Evolutionary conservation across 1,284 basidiomycete genomes (phyloP).

Genomic region (Sporisorium graminicola): DNA sequence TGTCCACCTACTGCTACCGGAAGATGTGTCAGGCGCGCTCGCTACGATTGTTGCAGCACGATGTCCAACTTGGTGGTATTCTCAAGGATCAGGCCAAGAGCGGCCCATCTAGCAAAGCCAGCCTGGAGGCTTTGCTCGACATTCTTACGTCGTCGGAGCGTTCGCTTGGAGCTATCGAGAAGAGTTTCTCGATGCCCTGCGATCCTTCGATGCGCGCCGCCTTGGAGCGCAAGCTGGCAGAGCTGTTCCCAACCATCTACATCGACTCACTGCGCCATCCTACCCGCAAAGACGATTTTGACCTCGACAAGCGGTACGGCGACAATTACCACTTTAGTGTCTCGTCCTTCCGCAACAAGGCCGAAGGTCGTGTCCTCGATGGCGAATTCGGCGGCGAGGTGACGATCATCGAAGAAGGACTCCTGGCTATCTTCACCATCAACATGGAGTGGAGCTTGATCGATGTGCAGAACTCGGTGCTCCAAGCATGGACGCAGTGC

Average conservation of each 20-base stretch:
- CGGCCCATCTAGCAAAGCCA: constrained; percentile 70
- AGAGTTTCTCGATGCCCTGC: constrained; percentile 78
- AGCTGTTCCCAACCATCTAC: constrained; percentile 67
- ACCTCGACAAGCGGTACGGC: constrained; percentile 77
- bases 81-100: constrained; percentile 67
- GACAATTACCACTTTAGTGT: constrained; percentile 79
- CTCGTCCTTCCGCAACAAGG: constrained; percentile 56
- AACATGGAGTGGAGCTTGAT: constrained; percentile 87
- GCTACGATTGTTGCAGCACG: constrained; percentile 74
- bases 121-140: constrained; percentile 75
- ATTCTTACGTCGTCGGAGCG: constrained; percentile 75
- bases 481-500: constrained; percentile 83
- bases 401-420: constrained; percentile 61
- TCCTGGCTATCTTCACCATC: constrained; percentile 74
- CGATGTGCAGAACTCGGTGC: constrained; percentile 80
- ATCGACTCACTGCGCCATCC: constrained; percentile 74
- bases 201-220: constrained; percentile 78
- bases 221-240: constrained; percentile 67
- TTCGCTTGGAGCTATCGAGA: constrained; percentile 75
- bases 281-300: constrained; percentile 75
- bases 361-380: constrained; percentile 61
- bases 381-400: constrained; percentile 35
- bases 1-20: constrained; percentile 74
- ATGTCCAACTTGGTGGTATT: constrained; percentile 60
- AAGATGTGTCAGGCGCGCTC: constrained; percentile 81